Conservation (phyloP, 345 rosid species). For the Brassica nigra region DNA sequence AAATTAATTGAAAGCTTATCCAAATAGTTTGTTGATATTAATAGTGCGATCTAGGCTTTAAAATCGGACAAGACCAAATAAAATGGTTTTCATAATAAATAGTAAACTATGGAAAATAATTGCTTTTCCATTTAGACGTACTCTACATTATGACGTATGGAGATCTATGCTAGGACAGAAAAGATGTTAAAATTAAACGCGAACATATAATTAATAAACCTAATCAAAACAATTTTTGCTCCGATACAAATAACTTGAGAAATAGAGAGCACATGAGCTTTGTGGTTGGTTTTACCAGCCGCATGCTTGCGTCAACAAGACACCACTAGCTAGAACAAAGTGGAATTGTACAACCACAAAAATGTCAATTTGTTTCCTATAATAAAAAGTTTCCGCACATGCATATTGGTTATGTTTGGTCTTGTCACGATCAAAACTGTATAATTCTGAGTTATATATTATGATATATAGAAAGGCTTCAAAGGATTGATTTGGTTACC, state of each 20-base stretch:
- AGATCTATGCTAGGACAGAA: neutral
- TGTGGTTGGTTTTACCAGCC: conserved; percentile 22
- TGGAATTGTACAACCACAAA: conserved; percentile 15
- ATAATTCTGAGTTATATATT: no score
- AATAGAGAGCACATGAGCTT: neutral
- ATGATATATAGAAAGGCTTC: no score
- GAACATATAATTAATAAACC: neutral
- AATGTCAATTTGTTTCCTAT: conserved; percentile 10
- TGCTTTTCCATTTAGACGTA: neutral
- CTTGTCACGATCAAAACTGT: neutral
- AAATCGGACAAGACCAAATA: neutral
- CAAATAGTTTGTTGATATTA: neutral
- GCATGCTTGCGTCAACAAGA: conserved; percentile 33
- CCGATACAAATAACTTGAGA: neutral
- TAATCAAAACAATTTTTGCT: neutral
- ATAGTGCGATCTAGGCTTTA: neutral
- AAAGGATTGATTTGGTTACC: no score
- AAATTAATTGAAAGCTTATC: neutral
- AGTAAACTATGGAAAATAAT: neutral
- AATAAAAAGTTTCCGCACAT: conserved; percentile 16
- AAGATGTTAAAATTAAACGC: neutral
- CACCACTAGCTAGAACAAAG: conserved; percentile 23
- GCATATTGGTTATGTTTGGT: conserved; percentile 1
- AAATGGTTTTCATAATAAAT: neutral
- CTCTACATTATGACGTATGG: neutral